Conservation (phyloP, 2,329 filamentous ascomycete species). For the Cytospora chrysosperma region DNA sequence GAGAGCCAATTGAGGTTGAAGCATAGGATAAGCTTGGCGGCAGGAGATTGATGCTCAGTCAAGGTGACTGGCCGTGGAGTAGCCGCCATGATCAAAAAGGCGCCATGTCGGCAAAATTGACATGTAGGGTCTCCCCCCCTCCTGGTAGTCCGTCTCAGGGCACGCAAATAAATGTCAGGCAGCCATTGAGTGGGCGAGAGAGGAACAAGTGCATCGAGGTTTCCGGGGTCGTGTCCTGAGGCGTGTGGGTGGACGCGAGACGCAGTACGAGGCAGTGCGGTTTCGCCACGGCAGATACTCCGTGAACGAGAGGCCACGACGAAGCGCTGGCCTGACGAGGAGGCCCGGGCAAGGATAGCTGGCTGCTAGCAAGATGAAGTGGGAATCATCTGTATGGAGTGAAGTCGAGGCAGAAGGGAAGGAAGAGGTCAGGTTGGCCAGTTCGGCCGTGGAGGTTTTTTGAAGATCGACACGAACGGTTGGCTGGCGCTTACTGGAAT, state of each 20-base stretch:
- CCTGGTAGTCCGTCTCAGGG: constrained; percentile 14
- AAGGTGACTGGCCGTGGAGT: constrained; percentile 21
- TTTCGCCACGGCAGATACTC: constrained; percentile 25
- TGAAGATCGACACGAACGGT: constrained; percentile 14
- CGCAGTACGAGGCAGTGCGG: constrained; percentile 26
- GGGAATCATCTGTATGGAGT: not conserved
- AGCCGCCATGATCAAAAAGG: constrained; percentile 8
- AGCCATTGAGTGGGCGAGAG: not conserved
- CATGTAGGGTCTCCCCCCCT: not conserved
- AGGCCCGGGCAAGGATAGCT: not conserved
- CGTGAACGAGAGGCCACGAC: constrained; percentile 25
- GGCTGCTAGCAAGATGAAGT: not conserved
- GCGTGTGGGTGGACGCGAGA: constrained; percentile 9
- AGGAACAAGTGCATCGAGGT: not conserved
- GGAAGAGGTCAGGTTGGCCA: constrained; percentile 13
- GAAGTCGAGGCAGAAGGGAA: not conserved
- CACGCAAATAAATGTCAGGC: not conserved
- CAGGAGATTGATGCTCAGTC: constrained; percentile 22
- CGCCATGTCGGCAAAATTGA: constrained; percentile 9
- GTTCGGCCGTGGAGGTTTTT: constrained; percentile 3
- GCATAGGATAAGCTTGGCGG: constrained; percentile 11
- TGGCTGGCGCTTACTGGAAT: constrained; percentile 19
- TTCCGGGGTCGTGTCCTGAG: constrained; percentile 9
- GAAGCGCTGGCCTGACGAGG: constrained; percentile 15
- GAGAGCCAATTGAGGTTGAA: constrained; percentile 7